Percentiles rank a stretch among this genome's conserved stretches.
phyloP scores from a whole-genome alignment of 169 alveolate species.

The Plasmodium blacklocki region DNA sequence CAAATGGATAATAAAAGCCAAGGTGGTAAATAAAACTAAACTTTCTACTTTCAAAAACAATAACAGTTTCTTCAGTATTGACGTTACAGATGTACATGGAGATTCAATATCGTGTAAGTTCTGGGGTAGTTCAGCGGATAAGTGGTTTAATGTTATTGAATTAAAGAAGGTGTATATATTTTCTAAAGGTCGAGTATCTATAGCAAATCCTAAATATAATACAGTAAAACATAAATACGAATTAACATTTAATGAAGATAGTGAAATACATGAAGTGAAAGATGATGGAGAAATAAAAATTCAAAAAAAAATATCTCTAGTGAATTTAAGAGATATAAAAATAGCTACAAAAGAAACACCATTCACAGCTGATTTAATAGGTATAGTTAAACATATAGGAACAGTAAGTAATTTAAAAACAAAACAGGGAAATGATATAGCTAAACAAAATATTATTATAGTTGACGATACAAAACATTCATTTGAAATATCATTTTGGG shows the following conservation, averaged over 20 bases:
- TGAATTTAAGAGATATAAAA: conserved; percentile 82
- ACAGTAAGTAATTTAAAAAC: conserved; percentile 71
- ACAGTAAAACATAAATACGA: conserved; percentile 84
- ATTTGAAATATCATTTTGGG: conserved; percentile 84
- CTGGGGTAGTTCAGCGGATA: conserved; percentile 86
- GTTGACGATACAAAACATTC: conserved; percentile 85
- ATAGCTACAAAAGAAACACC: conserved; percentile 80
- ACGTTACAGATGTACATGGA: conserved; percentile 84
- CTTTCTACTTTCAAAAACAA: conserved; percentile 80
- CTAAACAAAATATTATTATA: conserved; percentile 71
- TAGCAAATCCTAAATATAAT: conserved; percentile 82
- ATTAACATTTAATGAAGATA: conserved; percentile 79
- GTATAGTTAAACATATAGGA: conserved; percentile 78
- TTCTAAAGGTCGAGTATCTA: conserved; percentile 81
- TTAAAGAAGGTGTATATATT: conserved; percentile 82
- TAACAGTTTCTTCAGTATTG: conserved; percentile 79
- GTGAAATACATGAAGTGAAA: conserved; percentile 81
- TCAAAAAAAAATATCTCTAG: conserved; percentile 76
- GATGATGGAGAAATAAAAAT: conserved; percentile 82
- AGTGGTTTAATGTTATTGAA: conserved; percentile 79
- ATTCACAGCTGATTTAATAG: conserved; percentile 81
- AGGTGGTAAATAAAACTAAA: conserved; percentile 81
- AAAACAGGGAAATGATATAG: conserved; percentile 78
- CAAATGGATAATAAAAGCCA: conserved; percentile 85
- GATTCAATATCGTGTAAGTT: conserved; percentile 83